Evolutionary conservation across 2,329 filamentous ascomycete genomes (phyloP).

Genomic region (Claviceps africana): DNA sequence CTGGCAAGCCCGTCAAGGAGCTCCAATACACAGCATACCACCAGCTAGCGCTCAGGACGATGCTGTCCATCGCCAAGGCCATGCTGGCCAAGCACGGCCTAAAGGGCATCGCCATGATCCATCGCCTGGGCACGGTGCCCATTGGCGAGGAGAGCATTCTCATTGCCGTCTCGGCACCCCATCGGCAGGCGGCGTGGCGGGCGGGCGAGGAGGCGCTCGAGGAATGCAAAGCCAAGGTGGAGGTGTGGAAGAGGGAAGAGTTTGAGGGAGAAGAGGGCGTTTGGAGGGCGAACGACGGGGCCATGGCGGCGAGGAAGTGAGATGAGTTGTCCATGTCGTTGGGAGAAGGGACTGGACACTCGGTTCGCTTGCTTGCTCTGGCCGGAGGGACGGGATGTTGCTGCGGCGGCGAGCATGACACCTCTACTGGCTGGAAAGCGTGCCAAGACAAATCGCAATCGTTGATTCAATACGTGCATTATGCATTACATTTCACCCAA

Average conservation of each 20-base stretch:
- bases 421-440: too few relatives aligned
- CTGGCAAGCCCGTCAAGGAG: constrained; percentile 54
- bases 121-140: constrained; percentile 73
- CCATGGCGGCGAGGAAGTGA: constrained; percentile 37
- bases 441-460: too few relatives aligned
- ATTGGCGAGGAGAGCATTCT: constrained; percentile 89
- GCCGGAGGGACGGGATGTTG: too few relatives aligned
- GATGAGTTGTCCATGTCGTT: constrained; percentile 5
- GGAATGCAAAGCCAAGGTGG: constrained; percentile 70
- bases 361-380: too few relatives aligned
- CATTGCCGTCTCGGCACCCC: constrained; percentile 71
- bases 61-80: constrained; percentile 47
- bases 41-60: constrained; percentile 53
- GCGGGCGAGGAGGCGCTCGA: constrained; percentile 85
- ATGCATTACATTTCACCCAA: too few relatives aligned
- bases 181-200: constrained; percentile 72
- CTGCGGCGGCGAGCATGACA: too few relatives aligned
- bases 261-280: constrained; percentile 66
- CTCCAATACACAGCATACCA: constrained; percentile 65
- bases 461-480: too few relatives aligned
- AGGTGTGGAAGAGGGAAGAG: constrained; percentile 90
- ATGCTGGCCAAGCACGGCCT: constrained; percentile 49
- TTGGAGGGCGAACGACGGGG: constrained; percentile 82
- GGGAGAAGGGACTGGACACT: too few relatives aligned
- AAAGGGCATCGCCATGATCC: constrained; percentile 62